Evolutionary conservation across 2,329 filamentous ascomycete species (phyloP).

Genomic region (Cytospora chrysosperma): DNA sequence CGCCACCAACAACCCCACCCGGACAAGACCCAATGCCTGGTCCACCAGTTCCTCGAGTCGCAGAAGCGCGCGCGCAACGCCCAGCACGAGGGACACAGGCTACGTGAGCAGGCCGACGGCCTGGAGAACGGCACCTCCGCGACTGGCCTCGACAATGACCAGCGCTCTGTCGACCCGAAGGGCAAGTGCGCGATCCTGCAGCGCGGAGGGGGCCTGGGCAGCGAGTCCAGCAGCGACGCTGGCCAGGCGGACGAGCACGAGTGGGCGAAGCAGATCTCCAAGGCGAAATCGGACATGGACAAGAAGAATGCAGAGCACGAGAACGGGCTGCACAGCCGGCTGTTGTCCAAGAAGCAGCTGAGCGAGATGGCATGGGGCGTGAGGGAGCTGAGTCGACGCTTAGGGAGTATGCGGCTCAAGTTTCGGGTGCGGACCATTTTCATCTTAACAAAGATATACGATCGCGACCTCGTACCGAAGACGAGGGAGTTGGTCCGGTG

Average conservation of each 20-base stretch:
- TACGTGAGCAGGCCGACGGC: constrained; percentile 27
- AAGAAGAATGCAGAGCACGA: constrained; percentile 28
- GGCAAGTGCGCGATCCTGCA: constrained; percentile 37
- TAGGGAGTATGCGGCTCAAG: constrained; percentile 80
- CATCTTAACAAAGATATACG: constrained; percentile 87
- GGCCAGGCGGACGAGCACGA: constrained; percentile 58
- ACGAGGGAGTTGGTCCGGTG: constrained; percentile 77
- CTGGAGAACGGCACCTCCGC: constrained; percentile 18
- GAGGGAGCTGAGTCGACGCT: constrained; percentile 79
- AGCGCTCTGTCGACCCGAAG: constrained; percentile 36
- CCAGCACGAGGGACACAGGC: constrained; percentile 23
- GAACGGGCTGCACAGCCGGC: constrained; percentile 55
- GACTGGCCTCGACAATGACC: constrained; percentile 24
- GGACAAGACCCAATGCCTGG: constrained; percentile 58
- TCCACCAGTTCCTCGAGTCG: constrained; percentile 63
- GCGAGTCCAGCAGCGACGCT: constrained; percentile 38
- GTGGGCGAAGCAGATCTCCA: constrained; percentile 52
- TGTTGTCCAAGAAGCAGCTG: constrained; percentile 91
- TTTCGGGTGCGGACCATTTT: constrained; percentile 82
- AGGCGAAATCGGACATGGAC: constrained; percentile 36
- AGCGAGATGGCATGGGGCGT: constrained; percentile 98
- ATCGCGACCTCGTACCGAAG: constrained; percentile 73
- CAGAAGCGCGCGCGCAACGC: constrained; percentile 42
- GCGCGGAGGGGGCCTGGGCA: constrained; percentile 31
- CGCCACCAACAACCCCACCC: constrained; percentile 30